Evolutionary conservation across 192 early-diverging fungal species (phyloP).

Genomic region (Backusella tarrabulga): DNA sequence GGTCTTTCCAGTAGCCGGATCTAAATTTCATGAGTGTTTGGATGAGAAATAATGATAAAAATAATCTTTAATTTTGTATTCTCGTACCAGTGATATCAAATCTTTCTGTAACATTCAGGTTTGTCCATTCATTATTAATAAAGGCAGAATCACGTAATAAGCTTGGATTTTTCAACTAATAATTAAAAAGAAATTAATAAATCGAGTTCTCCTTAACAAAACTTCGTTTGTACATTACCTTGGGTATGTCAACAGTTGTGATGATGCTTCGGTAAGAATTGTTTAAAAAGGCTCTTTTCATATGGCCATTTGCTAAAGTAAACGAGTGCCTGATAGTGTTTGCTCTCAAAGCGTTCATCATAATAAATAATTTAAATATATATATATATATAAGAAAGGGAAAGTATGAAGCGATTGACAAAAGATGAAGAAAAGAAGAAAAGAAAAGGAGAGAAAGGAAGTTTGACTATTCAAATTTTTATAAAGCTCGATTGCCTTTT

Average conservation of each 20-base stretch:
- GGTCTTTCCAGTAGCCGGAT: constrained; percentile 58
- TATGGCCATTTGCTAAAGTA: neutral
- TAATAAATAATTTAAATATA: neutral
- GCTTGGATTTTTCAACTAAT: constrained; percentile 55
- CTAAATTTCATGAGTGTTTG: constrained; percentile 17
- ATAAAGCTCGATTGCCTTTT: neutral
- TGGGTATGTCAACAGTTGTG: neutral
- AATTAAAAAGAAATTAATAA: neutral
- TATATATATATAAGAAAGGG: neutral
- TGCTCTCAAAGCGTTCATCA: neutral
- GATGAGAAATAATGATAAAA: neutral
- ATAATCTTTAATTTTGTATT: neutral
- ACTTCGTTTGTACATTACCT: neutral
- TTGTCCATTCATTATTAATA: constrained; percentile 59
- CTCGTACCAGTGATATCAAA: constrained; percentile 54
- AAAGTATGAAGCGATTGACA: neutral
- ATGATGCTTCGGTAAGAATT: neutral
- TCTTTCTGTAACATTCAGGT: constrained; percentile 35
- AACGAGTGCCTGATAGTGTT: neutral
- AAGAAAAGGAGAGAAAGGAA: neutral
- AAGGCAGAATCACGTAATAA: constrained; percentile 55
- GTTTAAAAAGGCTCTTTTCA: neutral
- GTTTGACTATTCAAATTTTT: neutral
- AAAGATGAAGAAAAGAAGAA: neutral
- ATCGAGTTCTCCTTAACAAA: neutral